Evolutionary conservation across 2,329 filamentous ascomycete species (phyloP).

Genomic region (Penicillium glabrum): DNA sequence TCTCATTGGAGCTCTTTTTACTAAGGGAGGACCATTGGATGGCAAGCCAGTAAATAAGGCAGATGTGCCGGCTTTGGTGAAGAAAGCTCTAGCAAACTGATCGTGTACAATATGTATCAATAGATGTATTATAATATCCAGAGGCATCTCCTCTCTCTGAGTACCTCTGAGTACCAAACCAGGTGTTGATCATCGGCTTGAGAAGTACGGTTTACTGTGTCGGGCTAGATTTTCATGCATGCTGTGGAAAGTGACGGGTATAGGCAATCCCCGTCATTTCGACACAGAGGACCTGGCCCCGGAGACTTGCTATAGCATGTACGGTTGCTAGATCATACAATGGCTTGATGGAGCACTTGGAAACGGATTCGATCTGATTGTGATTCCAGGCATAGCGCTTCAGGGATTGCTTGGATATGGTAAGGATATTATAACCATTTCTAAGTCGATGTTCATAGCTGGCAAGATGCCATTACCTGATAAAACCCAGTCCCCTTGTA

Average conservation of each 20-base stretch:
- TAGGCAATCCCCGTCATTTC: too few species aligned
- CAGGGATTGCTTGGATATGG: conserved; percentile 53
- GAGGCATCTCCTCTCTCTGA: neutral
- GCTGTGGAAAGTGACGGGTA: too few species aligned
- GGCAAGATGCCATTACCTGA: conserved; percentile 10
- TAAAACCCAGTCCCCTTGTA: conserved; percentile 55
- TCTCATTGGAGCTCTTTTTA: conserved; percentile 45
- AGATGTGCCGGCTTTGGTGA: conserved; percentile 43
- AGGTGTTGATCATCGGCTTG: neutral
- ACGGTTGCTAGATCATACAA: neutral
- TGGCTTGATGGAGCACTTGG: conserved; percentile 48
- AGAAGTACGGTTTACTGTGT: neutral
- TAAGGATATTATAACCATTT: conserved; percentile 96
- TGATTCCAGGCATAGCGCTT: conserved; percentile 93
- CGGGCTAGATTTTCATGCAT: neutral
- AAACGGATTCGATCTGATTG: conserved; percentile 57
- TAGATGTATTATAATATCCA: neutral
- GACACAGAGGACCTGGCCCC: too few species aligned
- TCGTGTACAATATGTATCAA: conserved; percentile 5
- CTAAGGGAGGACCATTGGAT: conserved; percentile 41
- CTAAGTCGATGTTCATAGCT: conserved; percentile 67
- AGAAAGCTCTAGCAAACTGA: conserved; percentile 28
- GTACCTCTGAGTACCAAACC: neutral
- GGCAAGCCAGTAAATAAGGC: conserved; percentile 45
- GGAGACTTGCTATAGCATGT: conserved; percentile 53